phyloP scores from a whole-genome alignment of 2,329 filamentous ascomycete genomes.

The Fusarium floridanum region DNA sequence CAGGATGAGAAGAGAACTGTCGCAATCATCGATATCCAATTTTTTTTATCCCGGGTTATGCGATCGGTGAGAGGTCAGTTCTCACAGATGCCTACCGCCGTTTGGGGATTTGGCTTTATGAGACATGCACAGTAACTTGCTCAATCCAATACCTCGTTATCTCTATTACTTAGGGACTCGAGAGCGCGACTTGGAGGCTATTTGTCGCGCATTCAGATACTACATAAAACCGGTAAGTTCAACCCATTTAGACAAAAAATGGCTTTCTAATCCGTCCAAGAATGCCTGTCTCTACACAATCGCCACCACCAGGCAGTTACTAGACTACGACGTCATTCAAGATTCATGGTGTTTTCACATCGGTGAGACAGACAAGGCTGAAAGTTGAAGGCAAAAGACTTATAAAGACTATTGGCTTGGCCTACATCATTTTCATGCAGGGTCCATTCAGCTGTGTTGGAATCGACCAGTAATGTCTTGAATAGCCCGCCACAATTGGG shows the following conservation, averaged over 20 bases:
- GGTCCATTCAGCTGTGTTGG: background rate
- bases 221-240: background rate
- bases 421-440: background rate
- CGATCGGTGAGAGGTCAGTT: background rate
- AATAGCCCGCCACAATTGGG: background rate
- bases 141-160: background rate
- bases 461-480: background rate
- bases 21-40: background rate
- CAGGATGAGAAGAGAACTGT: background rate
- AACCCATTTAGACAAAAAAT: background rate
- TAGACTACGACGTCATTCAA: background rate
- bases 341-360: background rate
- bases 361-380: background rate
- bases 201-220: background rate
- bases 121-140: background rate
- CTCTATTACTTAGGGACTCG: no score
- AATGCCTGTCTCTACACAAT: background rate
- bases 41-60: background rate
- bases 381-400: background rate
- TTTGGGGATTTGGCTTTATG: background rate
- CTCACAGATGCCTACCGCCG: background rate
- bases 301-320: background rate
- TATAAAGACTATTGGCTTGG: background rate
- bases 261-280: no score
- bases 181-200: background rate